Base-by-base conservation (phyloP, 495 filamentous ascomycete species). In the Talaromyces wortmannii region DNA sequence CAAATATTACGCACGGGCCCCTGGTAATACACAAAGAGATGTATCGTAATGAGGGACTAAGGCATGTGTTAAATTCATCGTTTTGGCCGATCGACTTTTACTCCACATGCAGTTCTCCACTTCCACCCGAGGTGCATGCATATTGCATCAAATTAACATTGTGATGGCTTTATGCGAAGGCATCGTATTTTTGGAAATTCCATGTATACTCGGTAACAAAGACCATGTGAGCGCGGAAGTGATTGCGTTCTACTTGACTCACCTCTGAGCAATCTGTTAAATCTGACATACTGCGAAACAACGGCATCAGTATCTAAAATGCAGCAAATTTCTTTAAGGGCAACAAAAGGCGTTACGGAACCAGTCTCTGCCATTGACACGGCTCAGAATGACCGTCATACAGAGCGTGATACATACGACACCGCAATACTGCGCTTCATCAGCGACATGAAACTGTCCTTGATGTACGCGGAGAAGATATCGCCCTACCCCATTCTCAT, bases 401-500 rank as follows among this genome's bases (percentile, higher is more conserved):
- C 36, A 13, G 36, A 40, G 36, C 36, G 36, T 5, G 36, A 40
- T 40, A 13, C 36, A 40, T 40, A 40, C 36, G 36, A 40, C 36
- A 40, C 36, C 36, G 36, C 36, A 13, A 40, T 40, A 10, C 36
- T 40, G 36, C 36, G 5, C 2, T 40, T 40, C 36, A 40, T 40
- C 36, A 40, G 36, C 13, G 36, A 40, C 36, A 40, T 40, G 36
- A 40, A 40, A 10, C 36, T 40, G 36, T 40, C 36, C 36, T 40
- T 13, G 36, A 40, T 40, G 36, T 40, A 40, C 36, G 36, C 36
- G 13, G 36, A 40, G 36, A 40, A 40, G 36, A 13, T 40, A 40
- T 40, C 36, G 13, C 64, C 64, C 5, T 55, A 60, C 45, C 61
- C 61, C 1, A 53, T 67, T 5, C 53, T 67, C 4, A 46, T 55